Percentiles rank a stretch among this genome's conserved stretches.
phyloP scores from a whole-genome alignment of 257 asterid genomes.

The Lycium barbarum region DNA sequence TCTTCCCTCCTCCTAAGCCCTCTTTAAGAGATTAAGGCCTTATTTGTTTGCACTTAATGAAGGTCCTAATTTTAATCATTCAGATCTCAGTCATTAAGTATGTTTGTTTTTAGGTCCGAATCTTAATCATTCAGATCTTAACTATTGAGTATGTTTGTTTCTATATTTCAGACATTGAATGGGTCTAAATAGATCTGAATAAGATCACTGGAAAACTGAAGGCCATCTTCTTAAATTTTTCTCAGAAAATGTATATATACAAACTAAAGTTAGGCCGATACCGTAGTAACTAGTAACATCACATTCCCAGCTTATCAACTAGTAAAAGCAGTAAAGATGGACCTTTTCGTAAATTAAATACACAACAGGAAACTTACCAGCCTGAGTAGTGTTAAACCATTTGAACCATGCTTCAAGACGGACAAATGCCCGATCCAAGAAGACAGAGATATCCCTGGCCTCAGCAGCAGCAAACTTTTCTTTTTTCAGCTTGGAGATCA shows the following conservation, averaged over 20 bases:
- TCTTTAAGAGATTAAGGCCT: background rate
- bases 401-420: slow-evolving; percentile 97
- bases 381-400: slow-evolving; percentile 94
- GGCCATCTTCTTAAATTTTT: background rate
- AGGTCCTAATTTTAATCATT: too few species aligned
- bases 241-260: background rate
- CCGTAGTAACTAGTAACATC: background rate
- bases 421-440: slow-evolving; percentile 74
- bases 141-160: too few species aligned
- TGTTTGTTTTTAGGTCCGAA: too few species aligned
- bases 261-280: background rate
- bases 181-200: too few species aligned
- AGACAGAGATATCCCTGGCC: slow-evolving; percentile 59
- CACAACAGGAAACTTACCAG: slow-evolving; percentile 56
- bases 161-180: too few species aligned
- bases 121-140: too few species aligned
- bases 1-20: background rate
- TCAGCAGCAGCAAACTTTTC: slow-evolving; percentile 69
- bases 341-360: background rate
- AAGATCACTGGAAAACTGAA: background rate
- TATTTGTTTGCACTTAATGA: too few species aligned
- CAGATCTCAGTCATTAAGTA: too few species aligned
- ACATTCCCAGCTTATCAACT: background rate
- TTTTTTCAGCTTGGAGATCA: slow-evolving; percentile 70
- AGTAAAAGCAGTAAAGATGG: background rate